Evolutionary conservation across 1,284 basidiomycete species (phyloP).

Genomic region (Moniliella sp.): DNA sequence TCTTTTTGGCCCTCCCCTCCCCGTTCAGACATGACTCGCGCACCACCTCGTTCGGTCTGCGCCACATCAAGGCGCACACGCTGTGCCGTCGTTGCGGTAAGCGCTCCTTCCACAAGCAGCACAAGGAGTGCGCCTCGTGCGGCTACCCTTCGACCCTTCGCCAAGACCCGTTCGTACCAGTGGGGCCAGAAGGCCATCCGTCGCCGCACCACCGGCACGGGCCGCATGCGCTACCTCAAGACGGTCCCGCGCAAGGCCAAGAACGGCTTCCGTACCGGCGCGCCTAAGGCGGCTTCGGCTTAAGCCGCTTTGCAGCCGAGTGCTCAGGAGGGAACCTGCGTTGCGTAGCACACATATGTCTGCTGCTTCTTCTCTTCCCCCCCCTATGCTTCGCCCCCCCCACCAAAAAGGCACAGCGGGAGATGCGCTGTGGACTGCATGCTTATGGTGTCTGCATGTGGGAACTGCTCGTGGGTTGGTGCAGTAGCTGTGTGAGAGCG

Average conservation of each 20-base stretch:
- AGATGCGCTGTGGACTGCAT: too few relatives aligned
- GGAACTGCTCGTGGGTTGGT: too few relatives aligned
- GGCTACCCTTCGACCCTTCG: constrained; percentile 88
- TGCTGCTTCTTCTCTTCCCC: too few relatives aligned
- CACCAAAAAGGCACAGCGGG: too few relatives aligned
- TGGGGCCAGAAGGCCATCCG: constrained; percentile 98
- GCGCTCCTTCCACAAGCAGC: constrained; percentile 83
- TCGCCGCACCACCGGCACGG: constrained; percentile 90
- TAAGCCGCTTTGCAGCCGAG: neutral
- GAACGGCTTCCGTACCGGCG: constrained; percentile 56
- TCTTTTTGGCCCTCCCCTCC: too few relatives aligned
- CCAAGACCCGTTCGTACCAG: constrained; percentile 83
- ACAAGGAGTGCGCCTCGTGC: constrained; percentile 91
- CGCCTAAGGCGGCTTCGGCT: constrained; percentile 1
- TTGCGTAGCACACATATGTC: too few relatives aligned
- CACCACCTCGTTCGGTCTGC: too few relatives aligned
- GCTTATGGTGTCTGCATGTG: too few relatives aligned
- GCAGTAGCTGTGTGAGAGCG: too few relatives aligned
- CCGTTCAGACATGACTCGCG: too few relatives aligned
- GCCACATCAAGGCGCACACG: constrained; percentile 95
- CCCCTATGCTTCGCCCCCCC: too few relatives aligned
- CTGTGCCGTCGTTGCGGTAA: constrained; percentile 58
- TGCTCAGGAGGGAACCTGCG: too few relatives aligned
- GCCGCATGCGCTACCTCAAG: constrained; percentile 87
- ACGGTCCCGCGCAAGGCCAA: constrained; percentile 40